Evolutionary conservation across 2,329 filamentous ascomycete genomes (phyloP), one percentile per base, ranked within the genome.

Genomic region (Colletotrichum agaves): DNA sequence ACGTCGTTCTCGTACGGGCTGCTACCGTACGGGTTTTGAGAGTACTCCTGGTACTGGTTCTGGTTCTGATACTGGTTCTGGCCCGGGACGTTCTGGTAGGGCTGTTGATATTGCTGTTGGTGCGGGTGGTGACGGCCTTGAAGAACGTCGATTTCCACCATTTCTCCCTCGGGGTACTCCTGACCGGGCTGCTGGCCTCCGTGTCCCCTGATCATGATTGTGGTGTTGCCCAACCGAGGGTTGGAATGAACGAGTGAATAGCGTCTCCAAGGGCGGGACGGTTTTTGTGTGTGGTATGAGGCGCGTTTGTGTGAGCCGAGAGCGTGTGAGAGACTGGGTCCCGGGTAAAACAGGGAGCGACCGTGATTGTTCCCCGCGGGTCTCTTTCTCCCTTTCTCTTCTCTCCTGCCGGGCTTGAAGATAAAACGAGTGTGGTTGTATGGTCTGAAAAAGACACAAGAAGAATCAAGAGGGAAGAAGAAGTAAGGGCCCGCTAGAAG

Each of bases 61-160:
- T 74, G 75, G 49, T 71, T 66, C 19, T 77, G 74, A 65, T 75
- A 74, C 53, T 73, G 73, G 73, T 66, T 71, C 15, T 72, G 71
- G 27, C 67, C 44, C 47, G 68, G 65, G 39, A 43, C 41, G 58
- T 62, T 66, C 47, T 67, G 64, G 53, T 67, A 67, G 21, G 64
- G 61, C 12, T 53, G 46, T 19, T 67, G 64, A 55, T 64, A 67
- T 55, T 67, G 64, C 12, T 67, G 61, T 41, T 67, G 64, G 21
- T 67, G 64, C 52, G 61, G 64, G 46, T 67, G 64, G 37, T 67
- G 64, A 59, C 59, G 64, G 35, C 63, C 66, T 61, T 77, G 75
- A 21, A 73, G 72, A 52, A 72, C 71, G 47, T 79, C 77, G 49
- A 79, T 78, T 52, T 79, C 78, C 62, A 77, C 71, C 75, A 78